Evolutionary conservation across 495 filamentous ascomycete genomes (phyloP).

Genomic region (Cercophora newfieldiana): DNA sequence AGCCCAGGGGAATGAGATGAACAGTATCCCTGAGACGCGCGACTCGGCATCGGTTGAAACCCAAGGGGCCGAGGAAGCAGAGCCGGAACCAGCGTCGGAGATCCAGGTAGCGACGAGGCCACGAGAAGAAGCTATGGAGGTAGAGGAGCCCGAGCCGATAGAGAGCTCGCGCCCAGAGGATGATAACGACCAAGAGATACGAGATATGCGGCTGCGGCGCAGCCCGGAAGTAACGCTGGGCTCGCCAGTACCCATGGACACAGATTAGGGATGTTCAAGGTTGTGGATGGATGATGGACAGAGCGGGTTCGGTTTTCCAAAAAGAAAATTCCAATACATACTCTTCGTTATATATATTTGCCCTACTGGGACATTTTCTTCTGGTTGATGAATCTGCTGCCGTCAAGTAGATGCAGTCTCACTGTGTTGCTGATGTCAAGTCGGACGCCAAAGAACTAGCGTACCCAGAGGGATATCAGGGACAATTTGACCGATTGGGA

Average conservation of each 20-base stretch:
- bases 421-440: no score
- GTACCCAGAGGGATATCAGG: no score
- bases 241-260: constrained; percentile 35
- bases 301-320: not conserved
- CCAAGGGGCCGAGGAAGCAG: not conserved
- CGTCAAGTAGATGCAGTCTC: no score
- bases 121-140: constrained; percentile 22
- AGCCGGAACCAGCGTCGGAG: constrained; percentile 17
- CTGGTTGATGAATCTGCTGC: no score
- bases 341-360: no score
- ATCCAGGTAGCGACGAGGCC: constrained; percentile 21
- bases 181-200: constrained; percentile 2
- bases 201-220: constrained; percentile 12
- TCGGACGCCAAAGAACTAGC: no score
- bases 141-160: constrained; percentile 12
- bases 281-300: not conserved
- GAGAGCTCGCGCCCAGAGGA: constrained; percentile 8
- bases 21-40: not conserved
- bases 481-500: no score
- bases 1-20: not conserved
- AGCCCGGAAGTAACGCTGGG: constrained; percentile 36
- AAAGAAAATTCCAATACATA: no score
- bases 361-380: no score
- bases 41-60: not conserved
- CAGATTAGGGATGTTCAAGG: constrained; percentile 20